Base-by-base conservation (phyloP, 2,329 filamentous ascomycete genomes). In the Magnaporthiopsis incrustans region DNA sequence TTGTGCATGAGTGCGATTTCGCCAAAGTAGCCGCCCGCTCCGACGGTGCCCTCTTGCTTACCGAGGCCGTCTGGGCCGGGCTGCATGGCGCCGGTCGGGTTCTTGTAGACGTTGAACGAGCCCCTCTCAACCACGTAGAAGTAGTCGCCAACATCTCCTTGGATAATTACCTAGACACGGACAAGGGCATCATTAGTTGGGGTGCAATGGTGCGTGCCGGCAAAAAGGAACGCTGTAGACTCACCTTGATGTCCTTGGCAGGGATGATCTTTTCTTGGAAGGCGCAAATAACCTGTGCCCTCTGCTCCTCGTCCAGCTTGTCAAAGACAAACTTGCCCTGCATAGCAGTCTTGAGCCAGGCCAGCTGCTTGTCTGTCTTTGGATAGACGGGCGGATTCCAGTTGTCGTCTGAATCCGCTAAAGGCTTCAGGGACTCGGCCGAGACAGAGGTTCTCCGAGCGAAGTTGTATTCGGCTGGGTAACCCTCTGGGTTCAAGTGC, bases 1-100 rank as follows among this genome's bases (percentile, higher is more conserved):
- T 98, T 97, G 80, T 99, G 98, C 95, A 99, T 98, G 71, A 99
- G 82, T 15, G 95, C 95, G 64, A 99, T 83, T 79, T 99, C 95
- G 70, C 95, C 95, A 76, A 99, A 99, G 4, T 92, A 97, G 66
- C 93, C 93, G 61, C 95, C 95, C 4, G 92, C 86, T 59, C 91
- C 89, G 65, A 96, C 96, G 53, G 83, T 87, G 70, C 87, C 87
- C 33, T 98, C 94, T 71, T 92, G 90, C 66, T 83, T 82, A 61
- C 95, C 95, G 78, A 97, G 83, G 14, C 94, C 95, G 60, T 93
- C 87, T 0, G 85, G 81, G 0, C 94, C 94, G 10, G 92, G 82
- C 73, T 96, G 90, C 63, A 96, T 82, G 57, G 86, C 80, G 66
- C 95, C 94, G 12, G 83, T 83, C 15, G 83, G 76, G 75, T 97